Evolutionary conservation across 495 filamentous ascomycete species (phyloP), one percentile per base, ranked within the genome.

Genomic region (Viridothelium virens): DNA sequence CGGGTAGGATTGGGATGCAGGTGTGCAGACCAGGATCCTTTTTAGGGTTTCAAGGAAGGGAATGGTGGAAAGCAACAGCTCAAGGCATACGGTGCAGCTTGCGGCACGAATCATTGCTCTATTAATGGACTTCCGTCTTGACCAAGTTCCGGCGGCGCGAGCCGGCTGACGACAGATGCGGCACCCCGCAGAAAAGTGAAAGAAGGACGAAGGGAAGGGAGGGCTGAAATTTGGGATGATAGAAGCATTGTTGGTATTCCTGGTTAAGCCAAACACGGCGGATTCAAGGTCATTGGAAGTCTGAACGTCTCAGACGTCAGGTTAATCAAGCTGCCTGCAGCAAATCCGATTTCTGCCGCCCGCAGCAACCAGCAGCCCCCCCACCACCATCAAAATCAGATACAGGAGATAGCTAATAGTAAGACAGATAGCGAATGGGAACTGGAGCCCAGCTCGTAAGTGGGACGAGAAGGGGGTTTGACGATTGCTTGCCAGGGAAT

Each of bases 91-190:
- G 14, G 31, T 59, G 31, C 53, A 4, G 10, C 53, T 10, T 7
- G 11, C 36, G 53, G 18, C 10, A 33, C 5, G 11, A 7, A 34
- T 36, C 14, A 36, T 59, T 59, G 53, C 53, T 59, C 53, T 59
- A 59, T 59, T 59, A 33, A 59, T 59, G 53, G 53, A 59, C 6
- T 36, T 16, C 48, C 11, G 31, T 59, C 31, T 59, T 14, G 25
- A 59, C 53, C 25, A 36, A 59, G 53, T 36, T 34, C 31, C 53
- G 31, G 53, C 53, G 18, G 53, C 31, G 33, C 53, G 31, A 11
- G 25, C 53, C 53, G 53, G 53, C 31, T 36, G 31, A 33, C 53
- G 31, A 36, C 53, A 59, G 31, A 36, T 36, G 31, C 3, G 3
- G 18, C 53, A 36, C 18, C 25, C 53, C 25, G 53, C 53, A 59